These are phyloP conservation scores for Cerrena zonata DNA, from an alignment of 1,284 basidiomycete genomes.

Conservation along the genomic window DNA sequence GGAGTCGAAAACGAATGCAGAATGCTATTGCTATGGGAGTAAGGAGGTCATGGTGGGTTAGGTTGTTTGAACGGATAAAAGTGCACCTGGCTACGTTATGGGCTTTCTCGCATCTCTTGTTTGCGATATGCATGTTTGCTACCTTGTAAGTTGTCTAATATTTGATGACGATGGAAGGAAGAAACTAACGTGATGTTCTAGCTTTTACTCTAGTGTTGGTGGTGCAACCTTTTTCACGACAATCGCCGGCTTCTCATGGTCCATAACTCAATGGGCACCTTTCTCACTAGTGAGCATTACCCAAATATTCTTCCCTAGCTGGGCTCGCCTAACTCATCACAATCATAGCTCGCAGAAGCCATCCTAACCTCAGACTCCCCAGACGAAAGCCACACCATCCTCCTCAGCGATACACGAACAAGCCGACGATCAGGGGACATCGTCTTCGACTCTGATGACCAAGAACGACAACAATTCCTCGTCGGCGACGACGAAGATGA, in stretches of 20 bases:
- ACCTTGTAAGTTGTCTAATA: slow-evolving; percentile 72
- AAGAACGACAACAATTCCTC: slow-evolving; percentile 27
- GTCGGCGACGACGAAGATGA: slow-evolving; percentile 33
- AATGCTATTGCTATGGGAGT: slow-evolving; percentile 20
- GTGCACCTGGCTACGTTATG: slow-evolving; percentile 65
- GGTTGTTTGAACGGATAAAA: slow-evolving; percentile 34
- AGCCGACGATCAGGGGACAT: slow-evolving; percentile 15
- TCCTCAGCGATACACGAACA: slow-evolving; percentile 38
- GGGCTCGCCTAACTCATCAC: not conserved
- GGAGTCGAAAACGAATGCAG: slow-evolving; percentile 21
- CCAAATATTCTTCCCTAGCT: not conserved
- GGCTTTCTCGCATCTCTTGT: slow-evolving; percentile 69
- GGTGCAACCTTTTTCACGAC: slow-evolving; percentile 65
- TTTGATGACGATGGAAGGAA: too few relatives aligned
- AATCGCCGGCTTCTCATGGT: slow-evolving; percentile 72
- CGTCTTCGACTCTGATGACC: slow-evolving; percentile 15
- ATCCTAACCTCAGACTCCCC: slow-evolving; percentile 52
- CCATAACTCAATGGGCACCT: slow-evolving; percentile 75
- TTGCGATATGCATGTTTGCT: slow-evolving; percentile 63
- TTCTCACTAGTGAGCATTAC: slow-evolving; percentile 58
- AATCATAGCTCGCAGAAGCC: slow-evolving; percentile 59
- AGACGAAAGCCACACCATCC: slow-evolving; percentile 43
- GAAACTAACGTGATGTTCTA: slow-evolving; percentile 31
- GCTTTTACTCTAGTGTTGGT: slow-evolving; percentile 56
- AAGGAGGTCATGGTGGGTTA: slow-evolving; percentile 19